These are phyloP conservation scores for Hanseniaspora opuntiae DNA, from an alignment of 805 yeast species.

Conservation along the genomic window DNA sequence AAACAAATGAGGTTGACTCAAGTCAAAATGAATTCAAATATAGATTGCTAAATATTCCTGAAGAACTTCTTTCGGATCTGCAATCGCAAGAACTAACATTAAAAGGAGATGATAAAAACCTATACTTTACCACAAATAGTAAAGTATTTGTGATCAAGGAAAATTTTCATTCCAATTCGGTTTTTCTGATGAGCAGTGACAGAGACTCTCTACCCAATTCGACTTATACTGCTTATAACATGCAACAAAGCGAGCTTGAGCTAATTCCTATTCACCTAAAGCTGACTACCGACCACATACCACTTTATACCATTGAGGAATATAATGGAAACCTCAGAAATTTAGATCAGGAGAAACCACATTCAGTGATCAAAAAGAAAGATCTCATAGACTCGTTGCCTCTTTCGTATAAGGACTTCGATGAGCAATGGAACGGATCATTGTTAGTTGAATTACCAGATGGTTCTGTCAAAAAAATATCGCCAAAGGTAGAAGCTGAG, in stretches of 20 bases:
- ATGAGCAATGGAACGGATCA: conserved; percentile 48
- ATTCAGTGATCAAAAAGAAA: conserved; percentile 20
- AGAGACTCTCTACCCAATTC: conserved; percentile 14
- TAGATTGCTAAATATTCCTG: conserved; percentile 40
- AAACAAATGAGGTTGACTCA: background rate
- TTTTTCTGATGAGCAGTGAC: conserved; percentile 36
- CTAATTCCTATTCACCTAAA: conserved; percentile 24
- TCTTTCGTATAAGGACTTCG: conserved; percentile 43
- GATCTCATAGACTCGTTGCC: conserved; percentile 35
- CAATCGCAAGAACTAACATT: conserved; percentile 14
- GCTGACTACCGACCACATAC: conserved; percentile 24
- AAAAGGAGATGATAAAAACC: background rate
- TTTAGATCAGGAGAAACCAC: background rate
- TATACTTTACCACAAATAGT: conserved; percentile 37
- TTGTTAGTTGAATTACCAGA: conserved; percentile 33
- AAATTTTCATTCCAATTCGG: conserved; percentile 77
- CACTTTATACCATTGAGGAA: conserved; percentile 26
- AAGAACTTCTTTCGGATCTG: conserved; percentile 33
- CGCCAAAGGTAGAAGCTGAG: background rate
- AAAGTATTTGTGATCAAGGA: conserved; percentile 57
- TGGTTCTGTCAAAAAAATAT: conserved; percentile 2
- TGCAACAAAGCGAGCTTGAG: conserved; percentile 27
- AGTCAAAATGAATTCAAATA: conserved; percentile 25
- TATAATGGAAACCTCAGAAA: conserved; percentile 6
- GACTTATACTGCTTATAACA: conserved; percentile 21